Conservation (phyloP, 768 basidiomycete species). For the Lentinula lateritia region DNA sequence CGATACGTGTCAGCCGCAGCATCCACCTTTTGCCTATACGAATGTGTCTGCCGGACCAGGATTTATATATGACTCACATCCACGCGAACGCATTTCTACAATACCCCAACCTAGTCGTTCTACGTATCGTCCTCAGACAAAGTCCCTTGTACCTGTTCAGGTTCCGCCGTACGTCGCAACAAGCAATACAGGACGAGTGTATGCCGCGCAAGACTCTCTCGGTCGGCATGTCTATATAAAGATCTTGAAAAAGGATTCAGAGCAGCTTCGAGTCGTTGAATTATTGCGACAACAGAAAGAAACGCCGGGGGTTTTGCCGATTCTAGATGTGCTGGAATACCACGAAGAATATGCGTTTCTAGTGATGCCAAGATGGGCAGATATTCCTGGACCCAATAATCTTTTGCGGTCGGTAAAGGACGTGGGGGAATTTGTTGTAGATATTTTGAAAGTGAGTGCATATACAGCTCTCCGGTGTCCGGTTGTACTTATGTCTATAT, state of each 20-base stretch:
- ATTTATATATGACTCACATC: not conserved
- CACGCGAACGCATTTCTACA: not conserved
- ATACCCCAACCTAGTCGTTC: not conserved
- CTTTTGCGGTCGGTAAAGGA: not conserved
- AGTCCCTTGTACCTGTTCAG: not conserved
- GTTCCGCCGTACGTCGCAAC: slow-evolving; percentile 4
- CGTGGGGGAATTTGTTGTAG: not conserved
- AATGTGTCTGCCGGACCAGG: not conserved
- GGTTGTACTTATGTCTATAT: not conserved
- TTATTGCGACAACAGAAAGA: not conserved
- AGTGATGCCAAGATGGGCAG: slow-evolving; percentile 6
- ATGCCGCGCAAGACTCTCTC: slow-evolving; percentile 1
- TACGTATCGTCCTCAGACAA: not conserved
- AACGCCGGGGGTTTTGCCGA: not conserved
- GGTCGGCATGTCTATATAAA: slow-evolving; percentile 1
- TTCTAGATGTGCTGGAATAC: slow-evolving; percentile 3
- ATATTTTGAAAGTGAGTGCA: not conserved
- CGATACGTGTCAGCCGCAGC: not conserved
- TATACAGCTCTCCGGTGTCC: not conserved
- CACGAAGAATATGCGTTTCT: slow-evolving; percentile 1
- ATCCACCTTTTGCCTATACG: not conserved
- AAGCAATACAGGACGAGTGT: slow-evolving; percentile 1
- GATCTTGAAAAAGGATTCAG: not conserved
- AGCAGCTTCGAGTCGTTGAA: slow-evolving; percentile 1
- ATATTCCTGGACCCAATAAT: slow-evolving; percentile 2